Base-by-base conservation (phyloP, 2,329 filamentous ascomycete genomes). In the Endocalyx cinctus region DNA sequence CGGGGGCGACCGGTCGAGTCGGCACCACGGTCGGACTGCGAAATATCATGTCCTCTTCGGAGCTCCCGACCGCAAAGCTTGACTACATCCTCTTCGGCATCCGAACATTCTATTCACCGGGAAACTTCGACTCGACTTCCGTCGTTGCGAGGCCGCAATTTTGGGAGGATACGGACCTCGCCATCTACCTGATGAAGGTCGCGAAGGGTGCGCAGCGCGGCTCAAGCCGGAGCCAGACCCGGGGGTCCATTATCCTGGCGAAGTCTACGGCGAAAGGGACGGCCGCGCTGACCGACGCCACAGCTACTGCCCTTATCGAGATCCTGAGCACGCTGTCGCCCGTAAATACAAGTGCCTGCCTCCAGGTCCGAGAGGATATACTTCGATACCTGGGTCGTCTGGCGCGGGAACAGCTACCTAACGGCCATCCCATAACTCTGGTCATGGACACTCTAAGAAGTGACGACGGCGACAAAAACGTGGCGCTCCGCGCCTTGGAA, bases 71-170 rank as follows among this genome's bases (percentile, higher is more conserved):
- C 13, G 13, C 7, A 28, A 8, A 28, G 7, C 26, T 28, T 15
- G 26, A 28, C 8, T 28, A 13, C 8, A 28, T 28, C 8, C 26
- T 28, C 16, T 8, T 28, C 26, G 13, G n/a, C 13, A 14, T 28
- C 13, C 26, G 26, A 14, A 28, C 26, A 28, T 28, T 13, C 13
- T 28, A 28, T 28, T 13, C 26, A 15, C 10, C 13, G 26, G 26
- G 26, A 8, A 28, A 28, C 26, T 28, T 8, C 13, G 26, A 28
- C 26, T 13, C 8, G n/a, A 28, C 26, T 12, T 28, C 26, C n/a
- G 7, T 8, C 8, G 7, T 28, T 15, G 13, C 8, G 13, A 8
- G 7, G 8, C 8, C 7, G 7, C 7, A 14, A 8, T 7, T 28
- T 10, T 28, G 26, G 26, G 16, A 28, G 7, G 26, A 28, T 14